Percentiles rank a stretch among this genome's conserved stretches.
These are phyloP conservation scores for Orbilia oligospora DNA, from an alignment of 2,329 filamentous ascomycete species.

Conservation along the genomic window DNA sequence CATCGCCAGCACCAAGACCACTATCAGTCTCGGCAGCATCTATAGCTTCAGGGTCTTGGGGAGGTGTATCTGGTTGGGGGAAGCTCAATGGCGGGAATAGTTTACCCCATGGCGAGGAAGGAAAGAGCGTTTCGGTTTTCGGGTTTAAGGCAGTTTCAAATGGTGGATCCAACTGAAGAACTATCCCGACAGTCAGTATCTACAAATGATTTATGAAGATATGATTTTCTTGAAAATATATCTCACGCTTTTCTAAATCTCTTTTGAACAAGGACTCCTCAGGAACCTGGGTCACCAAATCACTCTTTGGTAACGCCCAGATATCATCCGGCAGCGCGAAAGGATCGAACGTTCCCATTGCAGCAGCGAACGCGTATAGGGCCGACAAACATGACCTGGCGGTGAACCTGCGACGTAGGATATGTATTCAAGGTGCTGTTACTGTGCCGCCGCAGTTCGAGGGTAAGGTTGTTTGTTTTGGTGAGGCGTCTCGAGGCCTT, in stretches of 20 bases:
- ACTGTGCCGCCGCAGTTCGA: constrained; percentile 11
- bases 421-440: neutral
- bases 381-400: constrained; percentile 49
- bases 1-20: constrained; percentile 41
- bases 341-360: constrained; percentile 60
- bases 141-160: constrained; percentile 32
- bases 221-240: neutral
- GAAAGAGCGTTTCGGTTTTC: constrained; percentile 46
- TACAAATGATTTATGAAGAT: neutral
- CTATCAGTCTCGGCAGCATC: constrained; percentile 44
- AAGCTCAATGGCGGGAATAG: constrained; percentile 35
- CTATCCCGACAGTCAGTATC: constrained; percentile 27
- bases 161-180: constrained; percentile 49
- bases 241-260: constrained; percentile 51
- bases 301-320: constrained; percentile 51
- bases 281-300: constrained; percentile 31
- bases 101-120: constrained; percentile 51
- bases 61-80: constrained; percentile 8
- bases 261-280: constrained; percentile 52
- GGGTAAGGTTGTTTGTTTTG: constrained; percentile 6
- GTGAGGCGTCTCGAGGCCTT: constrained; percentile 19
- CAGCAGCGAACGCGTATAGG: constrained; percentile 29
- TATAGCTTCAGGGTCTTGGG: constrained; percentile 1
- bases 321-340: constrained; percentile 61
- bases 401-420: neutral